These are phyloP conservation scores for Adenanthera pavonina DNA, from an alignment of 306 rosid species.

Conservation along the genomic window DNA sequence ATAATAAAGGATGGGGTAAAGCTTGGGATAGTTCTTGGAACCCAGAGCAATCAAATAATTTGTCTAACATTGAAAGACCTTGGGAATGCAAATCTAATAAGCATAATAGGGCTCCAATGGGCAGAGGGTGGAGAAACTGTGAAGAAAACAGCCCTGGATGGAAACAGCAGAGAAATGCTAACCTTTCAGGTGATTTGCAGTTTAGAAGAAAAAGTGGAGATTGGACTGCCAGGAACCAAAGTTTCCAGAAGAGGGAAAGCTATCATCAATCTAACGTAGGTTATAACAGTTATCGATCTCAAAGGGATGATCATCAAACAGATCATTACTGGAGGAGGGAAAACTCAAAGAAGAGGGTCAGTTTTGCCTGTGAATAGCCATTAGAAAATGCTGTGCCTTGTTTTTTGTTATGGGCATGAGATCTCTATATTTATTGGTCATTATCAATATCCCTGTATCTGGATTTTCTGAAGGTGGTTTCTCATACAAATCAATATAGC, in stretches of 20 bases:
- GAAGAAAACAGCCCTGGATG: constrained; percentile 41
- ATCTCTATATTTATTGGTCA: constrained; percentile 13
- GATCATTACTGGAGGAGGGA: constrained; percentile 53
- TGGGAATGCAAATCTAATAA: constrained; percentile 44
- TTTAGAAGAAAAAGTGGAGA: constrained; percentile 40
- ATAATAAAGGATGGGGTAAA: constrained; percentile 50
- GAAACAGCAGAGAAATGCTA: constrained; percentile 49
- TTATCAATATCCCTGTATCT: background rate
- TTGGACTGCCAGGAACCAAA: constrained; percentile 43
- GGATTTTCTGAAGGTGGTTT: constrained; percentile 29
- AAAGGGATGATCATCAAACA: constrained; percentile 48
- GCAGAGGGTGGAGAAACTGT: constrained; percentile 49
- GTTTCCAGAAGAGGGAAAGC: constrained; percentile 45
- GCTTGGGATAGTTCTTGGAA: constrained; percentile 46
- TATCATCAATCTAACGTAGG: constrained; percentile 36
- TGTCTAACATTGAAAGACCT: constrained; percentile 34
- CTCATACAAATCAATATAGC: constrained; percentile 11
- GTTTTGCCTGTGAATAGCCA: constrained; percentile 42
- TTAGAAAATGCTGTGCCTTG: constrained; percentile 19
- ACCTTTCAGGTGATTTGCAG: constrained; percentile 47
- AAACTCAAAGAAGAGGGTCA: constrained; percentile 49
- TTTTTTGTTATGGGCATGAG: constrained; percentile 18
- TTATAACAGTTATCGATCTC: constrained; percentile 49
- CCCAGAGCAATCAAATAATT: constrained; percentile 42
- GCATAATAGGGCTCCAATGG: constrained; percentile 42